A percentile compares a stretch with the other conserved stretches of the same genome.
These are phyloP conservation scores for Poa annua DNA, from an alignment of 176 grass and related monocot genomes.

Conservation along the genomic window DNA sequence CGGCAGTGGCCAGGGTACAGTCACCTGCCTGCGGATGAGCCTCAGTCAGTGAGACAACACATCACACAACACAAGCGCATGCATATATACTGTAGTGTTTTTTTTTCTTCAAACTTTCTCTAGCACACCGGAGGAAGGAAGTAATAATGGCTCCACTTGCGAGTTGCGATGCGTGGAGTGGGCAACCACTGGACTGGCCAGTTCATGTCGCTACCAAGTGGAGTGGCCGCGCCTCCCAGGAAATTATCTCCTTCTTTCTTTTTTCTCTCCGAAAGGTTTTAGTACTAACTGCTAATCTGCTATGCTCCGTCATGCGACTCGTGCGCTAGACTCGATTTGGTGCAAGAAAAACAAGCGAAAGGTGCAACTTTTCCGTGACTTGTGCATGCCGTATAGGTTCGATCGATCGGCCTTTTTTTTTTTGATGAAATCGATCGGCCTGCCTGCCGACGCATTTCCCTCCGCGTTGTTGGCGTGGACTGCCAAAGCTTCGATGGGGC, in stretches of 20 bases:
- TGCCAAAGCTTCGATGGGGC: no score
- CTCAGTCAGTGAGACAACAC: not conserved
- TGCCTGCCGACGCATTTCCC: not conserved
- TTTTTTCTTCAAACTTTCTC: not conserved
- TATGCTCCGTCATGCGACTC: not conserved
- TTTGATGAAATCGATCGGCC: no score
- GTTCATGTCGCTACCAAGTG: not conserved
- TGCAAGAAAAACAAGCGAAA: not conserved
- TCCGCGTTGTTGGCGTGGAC: no score
- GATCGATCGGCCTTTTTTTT: no score
- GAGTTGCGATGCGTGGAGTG: slow-evolving; percentile 14
- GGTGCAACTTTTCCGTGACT: not conserved
- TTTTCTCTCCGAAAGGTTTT: no score
- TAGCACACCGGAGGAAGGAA: no score
- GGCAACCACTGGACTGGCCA: not conserved
- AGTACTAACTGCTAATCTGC: no score
- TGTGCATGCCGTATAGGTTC: not conserved
- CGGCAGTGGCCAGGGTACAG: not conserved
- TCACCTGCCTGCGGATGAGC: not conserved
- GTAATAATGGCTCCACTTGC: slow-evolving; percentile 5
- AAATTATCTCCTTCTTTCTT: not conserved
- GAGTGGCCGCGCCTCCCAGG: not conserved
- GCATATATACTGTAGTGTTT: not conserved
- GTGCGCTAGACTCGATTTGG: not conserved
- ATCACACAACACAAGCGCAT: not conserved